Evolutionary conservation across 257 asterid species (phyloP).

Genomic region (Catharanthus roseus): DNA sequence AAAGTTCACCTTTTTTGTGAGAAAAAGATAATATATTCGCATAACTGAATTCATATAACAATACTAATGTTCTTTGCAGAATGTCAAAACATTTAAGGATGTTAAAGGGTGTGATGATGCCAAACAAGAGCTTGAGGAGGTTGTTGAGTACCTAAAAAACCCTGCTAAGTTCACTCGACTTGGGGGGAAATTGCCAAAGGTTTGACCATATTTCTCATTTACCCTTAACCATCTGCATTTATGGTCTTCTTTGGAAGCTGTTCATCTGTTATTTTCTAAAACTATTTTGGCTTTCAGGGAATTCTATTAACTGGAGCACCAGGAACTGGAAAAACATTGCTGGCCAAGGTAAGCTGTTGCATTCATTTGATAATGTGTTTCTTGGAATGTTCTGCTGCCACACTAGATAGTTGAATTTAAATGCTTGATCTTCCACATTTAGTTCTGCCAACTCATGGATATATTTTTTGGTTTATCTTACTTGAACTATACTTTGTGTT

Average conservation of each 20-base stretch:
- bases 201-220: constrained; percentile 26
- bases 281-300: constrained; percentile 52
- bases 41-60: neutral
- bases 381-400: neutral
- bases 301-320: constrained; percentile 98
- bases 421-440: neutral
- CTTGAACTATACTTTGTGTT: constrained; percentile 15
- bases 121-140: constrained; percentile 99
- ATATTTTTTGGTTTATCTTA: constrained; percentile 3
- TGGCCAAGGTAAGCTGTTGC: constrained; percentile 66
- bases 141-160: constrained; percentile 89
- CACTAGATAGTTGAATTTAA: constrained; percentile 2
- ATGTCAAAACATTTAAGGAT: constrained; percentile 94
- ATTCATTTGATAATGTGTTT: constrained; percentile 6
- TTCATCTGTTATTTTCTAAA: constrained; percentile 6
- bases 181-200: constrained; percentile 99
- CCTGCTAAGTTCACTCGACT: constrained; percentile 90
- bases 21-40: neutral
- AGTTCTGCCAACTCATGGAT: neutral
- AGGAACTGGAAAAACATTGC: constrained; percentile 96
- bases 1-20: neutral
- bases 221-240: neutral
- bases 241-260: constrained; percentile 5
- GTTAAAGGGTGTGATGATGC: constrained; percentile 99
- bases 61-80: constrained; percentile 43